These are phyloP conservation scores for Rosa persica DNA, from an alignment of 306 rosid genomes.

Conservation along the genomic window DNA sequence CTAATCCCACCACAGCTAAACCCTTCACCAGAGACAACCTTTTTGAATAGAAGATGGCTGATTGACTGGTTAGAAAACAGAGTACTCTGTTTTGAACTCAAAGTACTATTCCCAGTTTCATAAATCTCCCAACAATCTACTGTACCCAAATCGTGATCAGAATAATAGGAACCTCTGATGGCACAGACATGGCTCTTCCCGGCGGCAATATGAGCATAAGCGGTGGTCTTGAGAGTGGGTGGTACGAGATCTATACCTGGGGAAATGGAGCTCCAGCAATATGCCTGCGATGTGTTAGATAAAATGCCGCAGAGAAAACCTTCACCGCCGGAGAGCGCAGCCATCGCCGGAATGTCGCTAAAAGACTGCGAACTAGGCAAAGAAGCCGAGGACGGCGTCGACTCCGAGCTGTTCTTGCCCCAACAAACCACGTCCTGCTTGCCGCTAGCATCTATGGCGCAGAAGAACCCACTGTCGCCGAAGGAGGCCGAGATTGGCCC, in stretches of 20 bases:
- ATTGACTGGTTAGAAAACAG: slow-evolving; percentile 47
- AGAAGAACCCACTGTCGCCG: slow-evolving; percentile 62
- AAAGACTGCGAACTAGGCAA: slow-evolving; percentile 28
- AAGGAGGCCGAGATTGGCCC: slow-evolving; percentile 84
- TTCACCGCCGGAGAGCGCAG: slow-evolving; percentile 85
- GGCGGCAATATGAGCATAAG: slow-evolving; percentile 73
- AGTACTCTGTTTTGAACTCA: slow-evolving; percentile 41
- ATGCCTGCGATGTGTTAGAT: slow-evolving; percentile 68
- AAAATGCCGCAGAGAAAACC: slow-evolving; percentile 79
- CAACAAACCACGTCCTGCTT: slow-evolving; percentile 78
- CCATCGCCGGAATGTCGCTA: slow-evolving; percentile 61
- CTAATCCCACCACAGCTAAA: slow-evolving; percentile 66
- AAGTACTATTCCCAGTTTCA: slow-evolving; percentile 31
- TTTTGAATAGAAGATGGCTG: slow-evolving; percentile 39
- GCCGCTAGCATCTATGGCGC: slow-evolving; percentile 90
- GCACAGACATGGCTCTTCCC: slow-evolving; percentile 83
- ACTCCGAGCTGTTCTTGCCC: slow-evolving; percentile 59
- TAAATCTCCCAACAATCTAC: slow-evolving; percentile 82
- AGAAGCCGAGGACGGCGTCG: slow-evolving; percentile 35
- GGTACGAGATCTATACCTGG: slow-evolving; percentile 70
- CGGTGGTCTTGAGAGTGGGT: slow-evolving; percentile 37
- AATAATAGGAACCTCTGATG: slow-evolving; percentile 68
- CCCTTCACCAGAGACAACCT: slow-evolving; percentile 77
- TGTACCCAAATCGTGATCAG: slow-evolving; percentile 55
- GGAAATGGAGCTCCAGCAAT: slow-evolving; percentile 57